phyloP scores from a whole-genome alignment of 305 asterid genomes.

The Fraxinus platypoda region DNA sequence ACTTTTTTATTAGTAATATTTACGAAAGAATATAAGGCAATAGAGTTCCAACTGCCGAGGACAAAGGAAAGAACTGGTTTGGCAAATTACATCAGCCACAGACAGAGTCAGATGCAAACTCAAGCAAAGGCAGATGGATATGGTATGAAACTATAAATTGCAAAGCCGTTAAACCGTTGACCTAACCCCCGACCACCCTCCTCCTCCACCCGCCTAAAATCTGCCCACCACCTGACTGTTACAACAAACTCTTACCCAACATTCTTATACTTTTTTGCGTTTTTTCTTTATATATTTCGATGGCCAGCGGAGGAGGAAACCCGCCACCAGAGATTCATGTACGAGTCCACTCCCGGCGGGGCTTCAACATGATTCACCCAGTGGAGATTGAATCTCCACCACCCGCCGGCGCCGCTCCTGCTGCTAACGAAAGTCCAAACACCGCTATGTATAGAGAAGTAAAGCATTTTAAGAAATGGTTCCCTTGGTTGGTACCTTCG shows the following conservation, averaged over 20 bases:
- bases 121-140: neutral
- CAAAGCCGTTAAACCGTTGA: slow-evolving; percentile 33
- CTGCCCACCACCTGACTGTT: slow-evolving; percentile 20
- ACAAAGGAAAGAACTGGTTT: neutral
- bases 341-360: slow-evolving; percentile 48
- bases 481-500: slow-evolving; percentile 70
- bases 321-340: slow-evolving; percentile 38
- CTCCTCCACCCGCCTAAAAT: slow-evolving; percentile 32
- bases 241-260: slow-evolving; percentile 37
- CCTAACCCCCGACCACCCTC: slow-evolving; percentile 24
- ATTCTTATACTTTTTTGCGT: neutral
- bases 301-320: slow-evolving; percentile 30
- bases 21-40: neutral
- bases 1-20: neutral
- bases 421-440: slow-evolving; percentile 14
- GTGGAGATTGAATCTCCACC: slow-evolving; percentile 39
- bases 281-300: slow-evolving; percentile 21
- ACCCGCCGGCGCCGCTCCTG: slow-evolving; percentile 26
- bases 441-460: slow-evolving; percentile 49
- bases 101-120: neutral
- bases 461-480: slow-evolving; percentile 67
- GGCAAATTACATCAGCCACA: neutral
- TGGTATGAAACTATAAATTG: neutral
- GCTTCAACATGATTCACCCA: slow-evolving; percentile 64
- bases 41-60: neutral